These are phyloP conservation scores for Aureobasidium namibiae DNA, from an alignment of 2,329 filamentous ascomycete genomes.

Conservation along the genomic window DNA sequence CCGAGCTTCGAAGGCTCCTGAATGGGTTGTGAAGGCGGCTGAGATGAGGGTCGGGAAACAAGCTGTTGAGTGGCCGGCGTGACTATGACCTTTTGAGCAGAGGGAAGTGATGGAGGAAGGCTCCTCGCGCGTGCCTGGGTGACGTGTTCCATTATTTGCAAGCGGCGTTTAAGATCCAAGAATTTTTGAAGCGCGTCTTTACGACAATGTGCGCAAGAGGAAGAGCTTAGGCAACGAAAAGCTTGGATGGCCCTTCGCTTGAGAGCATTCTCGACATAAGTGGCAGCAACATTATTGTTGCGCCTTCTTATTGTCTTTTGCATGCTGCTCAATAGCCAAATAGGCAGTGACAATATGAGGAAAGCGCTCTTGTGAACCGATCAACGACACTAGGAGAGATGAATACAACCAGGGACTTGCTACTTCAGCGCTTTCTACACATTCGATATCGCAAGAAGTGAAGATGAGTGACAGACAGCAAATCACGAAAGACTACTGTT, in stretches of 20 bases:
- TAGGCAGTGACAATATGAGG: not conserved
- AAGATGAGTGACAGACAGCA: not conserved
- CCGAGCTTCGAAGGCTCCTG: slow-evolving; percentile 1
- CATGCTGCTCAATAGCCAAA: not conserved
- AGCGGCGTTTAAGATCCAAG: slow-evolving; percentile 1
- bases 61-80: not conserved
- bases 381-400: not conserved
- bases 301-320: slow-evolving; percentile 6
- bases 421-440: not conserved
- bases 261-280: slow-evolving; percentile 2
- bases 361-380: not conserved
- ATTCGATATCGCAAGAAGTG: not conserved
- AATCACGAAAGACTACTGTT: slow-evolving; percentile 12
- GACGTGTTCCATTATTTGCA: not conserved
- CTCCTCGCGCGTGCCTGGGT: not conserved
- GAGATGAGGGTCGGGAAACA: not conserved
- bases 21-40: not conserved
- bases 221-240: slow-evolving; percentile 1
- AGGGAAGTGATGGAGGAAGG: not conserved
- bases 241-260: not conserved
- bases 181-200: slow-evolving; percentile 3
- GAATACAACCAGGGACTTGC: not conserved
- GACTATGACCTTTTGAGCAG: not conserved
- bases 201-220: slow-evolving; percentile 10
- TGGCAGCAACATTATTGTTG: slow-evolving; percentile 10